These are phyloP conservation scores for Ogataea nonfermentans DNA, from an alignment of 805 yeast genomes.

Conservation along the genomic window DNA sequence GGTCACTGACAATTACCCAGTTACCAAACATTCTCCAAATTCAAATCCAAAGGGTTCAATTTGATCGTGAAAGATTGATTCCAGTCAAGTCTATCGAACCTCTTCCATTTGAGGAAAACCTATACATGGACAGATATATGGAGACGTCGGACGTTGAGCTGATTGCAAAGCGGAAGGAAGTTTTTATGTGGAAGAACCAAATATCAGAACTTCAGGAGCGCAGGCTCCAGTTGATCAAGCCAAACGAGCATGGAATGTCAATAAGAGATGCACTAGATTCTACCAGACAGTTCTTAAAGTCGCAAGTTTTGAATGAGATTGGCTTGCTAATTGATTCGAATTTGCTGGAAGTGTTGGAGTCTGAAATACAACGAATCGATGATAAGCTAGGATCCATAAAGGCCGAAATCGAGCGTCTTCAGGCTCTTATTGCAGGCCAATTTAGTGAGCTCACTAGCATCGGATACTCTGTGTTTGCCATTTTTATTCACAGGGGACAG, in stretches of 20 bases:
- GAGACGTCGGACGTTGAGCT: conserved; percentile 62
- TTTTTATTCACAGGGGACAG: conserved; percentile 93
- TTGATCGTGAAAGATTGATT: conserved; percentile 67
- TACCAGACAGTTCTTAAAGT: conserved; percentile 54
- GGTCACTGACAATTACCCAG: conserved; percentile 66
- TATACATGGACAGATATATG: conserved; percentile 86
- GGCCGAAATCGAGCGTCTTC: conserved; percentile 42
- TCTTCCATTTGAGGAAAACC: conserved; percentile 69
- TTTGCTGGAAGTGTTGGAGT: conserved; percentile 47
- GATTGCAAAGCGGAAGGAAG: conserved; percentile 51
- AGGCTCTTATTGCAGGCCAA: conserved; percentile 51
- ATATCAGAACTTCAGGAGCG: conserved; percentile 43
- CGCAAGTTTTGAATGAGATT: conserved; percentile 36
- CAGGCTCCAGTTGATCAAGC: conserved; percentile 40
- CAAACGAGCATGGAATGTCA: conserved; percentile 50
- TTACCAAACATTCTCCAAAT: conserved; percentile 84
- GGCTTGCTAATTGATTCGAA: conserved; percentile 41
- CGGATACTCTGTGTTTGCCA: conserved; percentile 84
- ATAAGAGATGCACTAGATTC: conserved; percentile 52
- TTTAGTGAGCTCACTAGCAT: conserved; percentile 58
- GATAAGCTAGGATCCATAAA: conserved; percentile 41
- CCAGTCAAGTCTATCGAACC: conserved; percentile 84
- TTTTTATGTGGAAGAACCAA: conserved; percentile 60
- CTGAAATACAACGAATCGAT: conserved; percentile 47
- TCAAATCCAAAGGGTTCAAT: conserved; percentile 92